Evolutionary conservation across 208 protist genomes (phyloP).

Genomic region (Sergeia podlipaevii): DNA sequence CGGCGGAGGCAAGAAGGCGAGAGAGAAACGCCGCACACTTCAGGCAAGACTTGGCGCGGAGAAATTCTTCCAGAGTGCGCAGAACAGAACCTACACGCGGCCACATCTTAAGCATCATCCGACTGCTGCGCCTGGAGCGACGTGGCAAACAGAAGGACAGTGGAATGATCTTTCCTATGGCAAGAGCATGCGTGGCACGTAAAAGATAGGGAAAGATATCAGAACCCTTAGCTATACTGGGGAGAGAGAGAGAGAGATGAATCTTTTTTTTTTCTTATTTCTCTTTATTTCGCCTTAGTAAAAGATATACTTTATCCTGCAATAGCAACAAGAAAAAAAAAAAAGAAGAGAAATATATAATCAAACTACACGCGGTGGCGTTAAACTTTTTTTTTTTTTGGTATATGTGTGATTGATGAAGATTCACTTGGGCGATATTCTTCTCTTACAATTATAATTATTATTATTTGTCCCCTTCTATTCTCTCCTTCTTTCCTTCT

Average conservation of each 20-base stretch:
- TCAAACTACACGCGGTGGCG: too few species aligned
- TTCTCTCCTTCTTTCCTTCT: too few species aligned
- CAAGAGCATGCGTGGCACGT: conserved; percentile 52
- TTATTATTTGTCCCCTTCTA: too few species aligned
- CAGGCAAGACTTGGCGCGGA: conserved; percentile 8
- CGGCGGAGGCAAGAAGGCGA: conserved; percentile 14
- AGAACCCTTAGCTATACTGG: not conserved
- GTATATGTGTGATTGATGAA: too few species aligned
- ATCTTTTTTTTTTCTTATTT: conserved; percentile 4
- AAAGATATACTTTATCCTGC: too few species aligned
- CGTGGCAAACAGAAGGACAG: conserved; percentile 14
- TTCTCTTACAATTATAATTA: too few species aligned
- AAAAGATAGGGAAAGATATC: conserved; percentile 1
- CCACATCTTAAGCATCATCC: conserved; percentile 72
- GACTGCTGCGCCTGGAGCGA: conserved; percentile 48
- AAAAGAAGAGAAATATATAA: too few species aligned
- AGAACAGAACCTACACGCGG: conserved; percentile 44
- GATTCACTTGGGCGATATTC: too few species aligned
- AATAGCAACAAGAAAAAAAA: too few species aligned
- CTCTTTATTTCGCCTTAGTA: too few species aligned
- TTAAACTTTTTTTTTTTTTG: too few species aligned
- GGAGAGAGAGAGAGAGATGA: not conserved
- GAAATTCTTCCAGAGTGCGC: conserved; percentile 18
- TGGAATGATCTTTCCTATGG: conserved; percentile 37
- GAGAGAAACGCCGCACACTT: conserved; percentile 8